These are phyloP conservation scores for Podaxis carcinomalis DNA, from an alignment of 768 basidiomycete genomes.

Conservation along the genomic window DNA sequence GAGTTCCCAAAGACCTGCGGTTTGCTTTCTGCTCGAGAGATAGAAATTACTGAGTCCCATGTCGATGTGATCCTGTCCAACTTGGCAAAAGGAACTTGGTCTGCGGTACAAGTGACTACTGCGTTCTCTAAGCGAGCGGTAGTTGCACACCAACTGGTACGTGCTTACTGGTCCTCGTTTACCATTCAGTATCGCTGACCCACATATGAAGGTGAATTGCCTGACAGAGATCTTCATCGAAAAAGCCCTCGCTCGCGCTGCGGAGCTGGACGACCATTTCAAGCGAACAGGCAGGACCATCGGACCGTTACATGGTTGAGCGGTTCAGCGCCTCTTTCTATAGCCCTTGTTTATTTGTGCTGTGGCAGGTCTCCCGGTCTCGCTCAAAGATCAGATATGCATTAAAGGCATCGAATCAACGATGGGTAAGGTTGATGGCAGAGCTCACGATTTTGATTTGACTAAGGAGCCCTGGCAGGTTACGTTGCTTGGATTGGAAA, in stretches of 20 bases:
- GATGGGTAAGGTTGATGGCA: constrained; percentile 40
- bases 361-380: constrained; percentile 50
- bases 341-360: not conserved
- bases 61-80: constrained; percentile 46
- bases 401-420: constrained; percentile 68
- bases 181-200: not conserved
- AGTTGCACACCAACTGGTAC: constrained; percentile 73
- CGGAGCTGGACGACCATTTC: constrained; percentile 60
- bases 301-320: constrained; percentile 66
- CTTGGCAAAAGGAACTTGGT: constrained; percentile 51
- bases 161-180: constrained; percentile 15
- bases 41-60: constrained; percentile 39
- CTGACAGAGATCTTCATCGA: constrained; percentile 83
- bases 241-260: constrained; percentile 58
- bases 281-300: constrained; percentile 57
- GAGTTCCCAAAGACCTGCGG: constrained; percentile 52
- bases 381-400: constrained; percentile 69
- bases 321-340: constrained; percentile 5
- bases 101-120: constrained; percentile 62
- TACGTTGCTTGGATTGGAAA: constrained; percentile 73
- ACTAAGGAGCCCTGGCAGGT: constrained; percentile 29
- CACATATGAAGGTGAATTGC: constrained; percentile 60
- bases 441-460: not conserved
- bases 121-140: constrained; percentile 78
- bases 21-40: constrained; percentile 48